These are phyloP conservation scores for Lasiodiplodia citricola DNA, from an alignment of 2,329 filamentous ascomycete genomes.

Conservation along the genomic window DNA sequence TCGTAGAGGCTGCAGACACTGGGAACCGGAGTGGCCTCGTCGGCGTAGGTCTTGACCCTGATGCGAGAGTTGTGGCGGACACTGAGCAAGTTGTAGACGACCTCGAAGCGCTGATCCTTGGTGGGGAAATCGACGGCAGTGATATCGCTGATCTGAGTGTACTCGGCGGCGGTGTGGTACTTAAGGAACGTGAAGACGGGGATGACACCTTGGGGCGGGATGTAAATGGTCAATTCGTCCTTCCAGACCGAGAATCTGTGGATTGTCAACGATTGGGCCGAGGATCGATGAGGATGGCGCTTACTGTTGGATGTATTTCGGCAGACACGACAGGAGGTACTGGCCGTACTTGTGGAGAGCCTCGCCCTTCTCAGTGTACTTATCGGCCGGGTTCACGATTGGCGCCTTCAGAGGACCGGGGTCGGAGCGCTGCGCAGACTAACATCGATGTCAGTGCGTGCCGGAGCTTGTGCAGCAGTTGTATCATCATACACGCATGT, in stretches of 20 bases:
- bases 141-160: constrained; percentile 89
- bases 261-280: constrained; percentile 4
- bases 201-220: constrained; percentile 83
- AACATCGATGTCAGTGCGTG: constrained; percentile 33
- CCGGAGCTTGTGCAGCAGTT: too few relatives aligned
- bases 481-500: constrained; percentile 48
- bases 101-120: constrained; percentile 92
- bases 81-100: constrained; percentile 96
- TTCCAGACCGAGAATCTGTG: constrained; percentile 95
- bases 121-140: constrained; percentile 97
- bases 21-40: constrained; percentile 92
- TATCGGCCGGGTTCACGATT: constrained; percentile 90
- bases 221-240: constrained; percentile 95
- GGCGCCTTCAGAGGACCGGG: constrained; percentile 70
- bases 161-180: constrained; percentile 96
- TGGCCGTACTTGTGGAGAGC: constrained; percentile 92
- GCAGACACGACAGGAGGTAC: constrained; percentile 94
- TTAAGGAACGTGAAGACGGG: constrained; percentile 95
- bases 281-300: not conserved
- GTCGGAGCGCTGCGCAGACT: constrained; percentile 51
- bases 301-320: constrained; percentile 94
- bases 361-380: constrained; percentile 85
- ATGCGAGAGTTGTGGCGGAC: constrained; percentile 96
- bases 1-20: constrained; percentile 86
- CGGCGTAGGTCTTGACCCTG: constrained; percentile 97